Base-by-base conservation (phyloP, 78 protist species). In the Dictyostelium brefeldianum region DNA sequence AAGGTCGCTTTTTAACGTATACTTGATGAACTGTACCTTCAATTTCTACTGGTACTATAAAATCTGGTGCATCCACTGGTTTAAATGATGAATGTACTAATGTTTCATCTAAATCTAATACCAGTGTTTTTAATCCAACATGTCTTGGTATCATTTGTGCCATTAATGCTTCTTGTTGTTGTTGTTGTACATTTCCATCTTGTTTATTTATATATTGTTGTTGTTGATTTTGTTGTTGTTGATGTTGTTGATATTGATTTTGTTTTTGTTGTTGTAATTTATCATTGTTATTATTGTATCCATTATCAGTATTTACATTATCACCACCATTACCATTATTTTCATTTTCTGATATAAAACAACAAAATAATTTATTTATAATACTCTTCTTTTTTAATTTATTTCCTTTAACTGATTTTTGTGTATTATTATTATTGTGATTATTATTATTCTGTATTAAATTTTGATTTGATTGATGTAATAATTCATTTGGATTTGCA, bases 51-150 rank as follows among this genome's bases (percentile, higher is more conserved):
- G 96, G 96, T 3, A 96, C 81, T 8, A 92, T 79, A 73, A 90
- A 96, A n/a, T 92, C 92, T 5, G 97, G 74, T 0, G 85, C 85
- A 18, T 84, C 78, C 1, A 80, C 85, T 47, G 89, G 91, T 59
- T 95, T 91, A 85, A 98, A 96, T 10, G 97, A 92, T 17, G 94
- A 69, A 89, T 98, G 99, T 9, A 98, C 98, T 1, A 98, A 94
- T 12, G 98, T 98, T 74, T 98, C 99, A 65, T 98, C 99, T 17
- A 98, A 94, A 75, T 98, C 99, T 27, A 98, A 77, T 12, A 98
- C 98, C 67, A 90, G 22, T 70, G 89, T 80, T 62, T 90, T 90
- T n/a, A 75, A 50, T 6, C 89, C 89, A 6, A 50, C 15, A 29
- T 74, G 83, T n/a, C 65, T 56, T 10, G 81, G 41, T 22, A 43